Evolutionary conservation across 768 basidiomycete species (phyloP).

Genomic region (Ephemerocybe angulata): DNA sequence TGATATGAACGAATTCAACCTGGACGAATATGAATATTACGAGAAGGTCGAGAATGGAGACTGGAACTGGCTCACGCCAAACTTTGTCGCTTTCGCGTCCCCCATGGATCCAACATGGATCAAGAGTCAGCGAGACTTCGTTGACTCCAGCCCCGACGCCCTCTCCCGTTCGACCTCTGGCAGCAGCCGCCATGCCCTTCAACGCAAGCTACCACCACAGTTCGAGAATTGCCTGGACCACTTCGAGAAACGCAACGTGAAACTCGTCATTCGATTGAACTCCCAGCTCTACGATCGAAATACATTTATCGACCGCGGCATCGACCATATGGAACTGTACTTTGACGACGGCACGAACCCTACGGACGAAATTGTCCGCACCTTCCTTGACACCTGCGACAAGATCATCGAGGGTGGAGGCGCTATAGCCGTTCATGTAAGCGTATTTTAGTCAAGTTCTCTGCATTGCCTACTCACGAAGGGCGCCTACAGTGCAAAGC

Average conservation of each 20-base stretch:
- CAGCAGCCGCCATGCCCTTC: slow-evolving; percentile 52
- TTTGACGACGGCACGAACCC: slow-evolving; percentile 99
- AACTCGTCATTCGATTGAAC: slow-evolving; percentile 90
- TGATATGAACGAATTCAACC: slow-evolving; percentile 91
- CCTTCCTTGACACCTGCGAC: slow-evolving; percentile 86
- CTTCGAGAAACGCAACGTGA: slow-evolving; percentile 83
- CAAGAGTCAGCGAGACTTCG: slow-evolving; percentile 66
- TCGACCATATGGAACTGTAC: slow-evolving; percentile 89
- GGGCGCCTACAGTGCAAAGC: slow-evolving; percentile 80
- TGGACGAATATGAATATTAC: slow-evolving; percentile 90
- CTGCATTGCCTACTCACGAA: slow-evolving; percentile 13
- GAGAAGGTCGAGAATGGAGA: slow-evolving; percentile 96
- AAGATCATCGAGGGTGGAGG: slow-evolving; percentile 71
- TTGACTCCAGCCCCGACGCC: slow-evolving; percentile 24
- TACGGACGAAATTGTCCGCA: slow-evolving; percentile 88
- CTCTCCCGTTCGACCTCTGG: slow-evolving; percentile 28
- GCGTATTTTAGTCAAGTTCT: slow-evolving; percentile 25
- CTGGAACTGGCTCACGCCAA: slow-evolving; percentile 93
- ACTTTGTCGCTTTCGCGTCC: slow-evolving; percentile 92
- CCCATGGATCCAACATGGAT: slow-evolving; percentile 81
- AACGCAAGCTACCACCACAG: slow-evolving; percentile 72
- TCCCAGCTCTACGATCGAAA: slow-evolving; percentile 84
- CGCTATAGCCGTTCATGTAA: slow-evolving; percentile 83
- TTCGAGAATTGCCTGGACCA: slow-evolving; percentile 92
- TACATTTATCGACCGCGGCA: slow-evolving; percentile 79